Percentiles rank a stretch among this genome's conserved stretches.
Evolutionary conservation across 2,329 filamentous ascomycete genomes (phyloP).

Genomic region (Ascochyta fabae): DNA sequence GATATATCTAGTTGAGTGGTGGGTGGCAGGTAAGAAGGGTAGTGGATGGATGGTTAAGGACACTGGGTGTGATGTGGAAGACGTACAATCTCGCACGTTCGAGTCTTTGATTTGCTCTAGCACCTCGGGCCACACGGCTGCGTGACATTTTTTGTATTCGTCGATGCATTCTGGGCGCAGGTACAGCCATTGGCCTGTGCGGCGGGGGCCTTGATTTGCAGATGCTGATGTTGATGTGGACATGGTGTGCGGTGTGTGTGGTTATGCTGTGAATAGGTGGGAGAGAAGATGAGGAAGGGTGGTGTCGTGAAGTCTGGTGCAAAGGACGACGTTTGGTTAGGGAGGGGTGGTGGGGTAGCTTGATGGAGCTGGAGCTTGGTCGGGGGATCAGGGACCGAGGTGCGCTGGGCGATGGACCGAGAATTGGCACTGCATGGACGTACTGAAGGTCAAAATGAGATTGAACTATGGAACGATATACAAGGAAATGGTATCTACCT

Average conservation of each 20-base stretch:
- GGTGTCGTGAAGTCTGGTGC: not conserved
- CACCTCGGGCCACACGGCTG: constrained; percentile 78
- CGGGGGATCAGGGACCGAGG: constrained; percentile 12
- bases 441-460: not conserved
- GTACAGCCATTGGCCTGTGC: constrained; percentile 75
- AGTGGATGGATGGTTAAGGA: no score
- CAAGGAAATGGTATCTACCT: constrained; percentile 14
- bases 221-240: constrained; percentile 16
- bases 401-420: not conserved
- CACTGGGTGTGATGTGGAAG: constrained; percentile 43
- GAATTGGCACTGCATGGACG: not conserved
- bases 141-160: constrained; percentile 77
- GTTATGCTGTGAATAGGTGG: not conserved
- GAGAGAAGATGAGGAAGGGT: not conserved
- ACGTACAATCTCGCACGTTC: constrained; percentile 70
- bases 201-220: constrained; percentile 43
- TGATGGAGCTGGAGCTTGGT: not conserved
- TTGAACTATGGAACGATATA: not conserved
- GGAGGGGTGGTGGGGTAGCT: constrained; percentile 15
- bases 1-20: no score
- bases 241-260: not conserved
- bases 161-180: constrained; percentile 70
- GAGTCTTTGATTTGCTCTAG: constrained; percentile 76
- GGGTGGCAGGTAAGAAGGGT: not conserved
- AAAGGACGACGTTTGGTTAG: not conserved